These are phyloP conservation scores for Boletus mariae DNA, from an alignment of 1,284 basidiomycete genomes.

Conservation along the genomic window DNA sequence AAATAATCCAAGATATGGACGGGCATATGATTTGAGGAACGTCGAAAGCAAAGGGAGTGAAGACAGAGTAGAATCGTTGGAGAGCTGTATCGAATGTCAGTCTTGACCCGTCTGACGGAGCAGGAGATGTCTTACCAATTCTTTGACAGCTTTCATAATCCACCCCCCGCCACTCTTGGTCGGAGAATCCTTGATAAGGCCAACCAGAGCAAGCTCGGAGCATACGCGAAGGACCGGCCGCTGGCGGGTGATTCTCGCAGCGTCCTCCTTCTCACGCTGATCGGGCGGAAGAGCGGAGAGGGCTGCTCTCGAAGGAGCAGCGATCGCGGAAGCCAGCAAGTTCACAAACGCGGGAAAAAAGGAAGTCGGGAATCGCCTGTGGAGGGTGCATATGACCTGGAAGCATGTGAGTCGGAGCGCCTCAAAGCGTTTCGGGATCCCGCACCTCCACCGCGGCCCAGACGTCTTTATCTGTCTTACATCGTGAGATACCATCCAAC, in stretches of 20 bases:
- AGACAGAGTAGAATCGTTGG: slow-evolving; percentile 80
- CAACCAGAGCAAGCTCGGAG: slow-evolving; percentile 87
- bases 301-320: slow-evolving; percentile 56
- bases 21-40: slow-evolving; percentile 81
- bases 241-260: slow-evolving; percentile 75
- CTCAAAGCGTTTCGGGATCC: slow-evolving; percentile 4
- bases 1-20: slow-evolving; percentile 74
- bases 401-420: slow-evolving; percentile 5
- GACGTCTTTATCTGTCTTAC: slow-evolving; percentile 86
- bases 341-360: slow-evolving; percentile 77
- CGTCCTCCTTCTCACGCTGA: slow-evolving; percentile 93
- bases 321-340: slow-evolving; percentile 63
- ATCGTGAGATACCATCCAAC: slow-evolving; percentile 81
- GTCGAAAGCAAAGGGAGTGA: slow-evolving; percentile 82
- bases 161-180: slow-evolving; percentile 77
- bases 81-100: slow-evolving; percentile 52
- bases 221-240: slow-evolving; percentile 83
- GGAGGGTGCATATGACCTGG: slow-evolving; percentile 85
- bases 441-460: slow-evolving; percentile 89
- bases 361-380: slow-evolving; percentile 78
- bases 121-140: slow-evolving; percentile 58
- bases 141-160: slow-evolving; percentile 78
- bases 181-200: slow-evolving; percentile 68
- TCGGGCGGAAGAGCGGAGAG: slow-evolving; percentile 65
- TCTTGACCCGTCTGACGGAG: background rate